These are phyloP conservation scores for Populus simonii DNA, from an alignment of 345 rosid genomes.

Conservation along the genomic window DNA sequence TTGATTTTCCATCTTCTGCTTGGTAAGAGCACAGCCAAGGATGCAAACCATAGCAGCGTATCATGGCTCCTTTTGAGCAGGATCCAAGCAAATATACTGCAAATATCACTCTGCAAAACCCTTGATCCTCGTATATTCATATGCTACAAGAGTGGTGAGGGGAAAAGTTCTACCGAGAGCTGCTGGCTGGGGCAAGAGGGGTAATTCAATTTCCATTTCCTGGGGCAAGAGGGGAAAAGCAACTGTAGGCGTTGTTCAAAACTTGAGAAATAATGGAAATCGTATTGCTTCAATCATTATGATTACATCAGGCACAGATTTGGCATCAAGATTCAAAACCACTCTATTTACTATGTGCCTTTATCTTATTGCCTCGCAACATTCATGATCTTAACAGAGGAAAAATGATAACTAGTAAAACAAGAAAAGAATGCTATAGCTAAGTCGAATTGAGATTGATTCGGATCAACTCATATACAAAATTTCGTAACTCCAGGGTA, in stretches of 20 bases:
- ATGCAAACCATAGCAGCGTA: no score
- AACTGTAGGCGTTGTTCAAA: background rate
- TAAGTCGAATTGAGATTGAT: background rate
- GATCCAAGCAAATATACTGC: no score
- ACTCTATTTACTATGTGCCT: background rate
- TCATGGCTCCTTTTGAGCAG: no score
- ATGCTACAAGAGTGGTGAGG: no score
- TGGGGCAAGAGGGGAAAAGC: background rate
- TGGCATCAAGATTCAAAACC: background rate
- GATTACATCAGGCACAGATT: background rate
- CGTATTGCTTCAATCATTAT: no score
- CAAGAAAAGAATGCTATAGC: constrained; percentile 1
- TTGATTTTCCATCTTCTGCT: no score
- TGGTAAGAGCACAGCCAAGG: no score
- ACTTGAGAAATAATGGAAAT: background rate
- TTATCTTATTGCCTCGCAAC: background rate
- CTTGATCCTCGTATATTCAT: no score
- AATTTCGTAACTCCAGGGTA: background rate
- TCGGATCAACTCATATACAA: background rate
- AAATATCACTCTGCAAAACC: no score
- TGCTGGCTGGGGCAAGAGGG: background rate
- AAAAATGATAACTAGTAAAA: no score
- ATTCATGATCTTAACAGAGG: background rate
- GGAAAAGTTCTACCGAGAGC: background rate
- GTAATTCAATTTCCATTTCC: background rate